Base-by-base conservation (phyloP, 176 grass and related monocot genomes). In the Poa annua region DNA sequence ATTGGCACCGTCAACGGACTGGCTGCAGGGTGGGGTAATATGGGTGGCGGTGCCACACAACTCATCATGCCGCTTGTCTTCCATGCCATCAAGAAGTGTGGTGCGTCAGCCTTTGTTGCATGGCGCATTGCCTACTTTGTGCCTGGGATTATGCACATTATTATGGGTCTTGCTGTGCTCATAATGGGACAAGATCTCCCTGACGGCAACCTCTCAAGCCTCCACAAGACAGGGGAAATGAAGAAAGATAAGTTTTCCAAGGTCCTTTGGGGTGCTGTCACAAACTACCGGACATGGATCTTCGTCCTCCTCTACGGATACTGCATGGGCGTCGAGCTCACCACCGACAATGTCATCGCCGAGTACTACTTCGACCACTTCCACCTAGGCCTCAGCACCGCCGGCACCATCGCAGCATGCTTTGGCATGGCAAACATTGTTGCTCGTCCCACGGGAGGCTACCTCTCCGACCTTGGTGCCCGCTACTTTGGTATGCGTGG, bases 21-120 rank as follows among this genome's bases (percentile, higher is more conserved):
- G 0, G 92, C 95, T 0, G 86, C 92, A 0, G 95, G 95, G 0
- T 97, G 92, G 95, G 95, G 92, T 0, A 91, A 97, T 81, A 92
- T 97, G 90, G 92, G 95, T 42, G 95, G 95, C 17, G 92, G 95
- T 20, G 92, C 95, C n/a, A 98, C 95, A 15, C 95, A 98, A 54
- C 90, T 94, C n/a, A 81, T 94, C 86, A 98, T 98, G 95, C 95
- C 92, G 4, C 85, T 98, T 2, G 95, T 94, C 11, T 98, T 94
- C 87, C 90, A 98, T 16, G 50, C 54, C 16, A 93, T 98, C 57
- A 80, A 81, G 34, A 86, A 84, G 66, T 84, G 86, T 8, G 95
- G 95, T 22, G 86, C 88, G 5, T 75, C 90, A 0, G 50, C 92
- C 0, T 97, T 97, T 65, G 77, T 81, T 0, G 95, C 95, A 3